A percentile compares a stretch with the other conserved stretches of the same genome.
Conservation (phyloP, 2,329 filamentous ascomycete species). For the Cryphonectria nitschkei region DNA sequence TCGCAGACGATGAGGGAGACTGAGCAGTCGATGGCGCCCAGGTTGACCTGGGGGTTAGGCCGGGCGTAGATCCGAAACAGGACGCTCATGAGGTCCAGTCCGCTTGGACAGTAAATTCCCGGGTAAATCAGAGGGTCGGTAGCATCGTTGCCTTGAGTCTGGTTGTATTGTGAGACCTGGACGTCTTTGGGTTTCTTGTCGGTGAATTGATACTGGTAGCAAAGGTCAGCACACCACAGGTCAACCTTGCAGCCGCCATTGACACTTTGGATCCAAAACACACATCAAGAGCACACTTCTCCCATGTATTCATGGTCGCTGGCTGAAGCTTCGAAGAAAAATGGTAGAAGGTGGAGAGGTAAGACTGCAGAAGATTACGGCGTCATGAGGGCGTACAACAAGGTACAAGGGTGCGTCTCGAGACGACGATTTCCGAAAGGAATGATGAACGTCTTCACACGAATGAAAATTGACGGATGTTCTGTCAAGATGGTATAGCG, state of each 20-base stretch:
- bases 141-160: slow-evolving; percentile 24
- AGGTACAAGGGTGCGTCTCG: not conserved
- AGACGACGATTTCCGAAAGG: not conserved
- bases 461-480: not conserved
- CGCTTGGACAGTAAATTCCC: slow-evolving; percentile 58
- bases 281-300: slow-evolving; percentile 42
- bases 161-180: slow-evolving; percentile 20
- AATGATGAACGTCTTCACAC: not conserved
- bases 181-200: slow-evolving; percentile 19
- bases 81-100: slow-evolving; percentile 59
- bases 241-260: not conserved
- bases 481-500: not conserved
- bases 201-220: slow-evolving; percentile 25
- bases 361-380: not conserved
- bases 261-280: slow-evolving; percentile 24
- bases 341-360: not conserved
- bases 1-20: slow-evolving; percentile 85
- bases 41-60: slow-evolving; percentile 74
- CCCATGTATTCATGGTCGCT: slow-evolving; percentile 41
- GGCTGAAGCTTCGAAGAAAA: not conserved
- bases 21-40: slow-evolving; percentile 82
- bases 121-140: slow-evolving; percentile 57
- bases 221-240: slow-evolving; percentile 13
- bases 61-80: slow-evolving; percentile 69
- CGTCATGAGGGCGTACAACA: not conserved